Percentiles rank a stretch among this genome's conserved stretches.
phyloP scores from a whole-genome alignment of 257 asterid genomes.

The Handroanthus guayacan region DNA sequence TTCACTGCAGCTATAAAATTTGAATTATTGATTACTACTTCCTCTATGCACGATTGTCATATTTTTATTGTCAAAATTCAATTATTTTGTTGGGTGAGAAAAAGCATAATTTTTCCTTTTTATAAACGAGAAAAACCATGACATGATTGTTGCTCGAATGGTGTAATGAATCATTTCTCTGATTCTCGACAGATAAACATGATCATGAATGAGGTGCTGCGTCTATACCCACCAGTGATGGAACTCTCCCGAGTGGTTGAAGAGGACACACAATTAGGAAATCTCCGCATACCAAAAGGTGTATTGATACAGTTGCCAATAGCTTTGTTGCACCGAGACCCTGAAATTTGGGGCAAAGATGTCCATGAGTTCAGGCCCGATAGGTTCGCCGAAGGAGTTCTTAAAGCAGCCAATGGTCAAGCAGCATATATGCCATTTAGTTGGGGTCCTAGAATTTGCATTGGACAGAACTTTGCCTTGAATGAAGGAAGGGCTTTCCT shows the following conservation, averaged over 20 bases:
- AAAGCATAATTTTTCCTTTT: neutral
- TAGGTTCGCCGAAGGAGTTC: constrained; percentile 41
- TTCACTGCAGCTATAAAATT: too few relatives aligned
- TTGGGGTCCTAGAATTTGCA: constrained; percentile 39
- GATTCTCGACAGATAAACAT: constrained; percentile 17
- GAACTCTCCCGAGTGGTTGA: neutral
- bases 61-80: too few relatives aligned
- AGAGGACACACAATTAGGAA: too few relatives aligned
- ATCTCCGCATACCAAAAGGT: constrained; percentile 27
- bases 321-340: constrained; percentile 11
- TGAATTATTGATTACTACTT: too few relatives aligned
- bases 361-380: constrained; percentile 38
- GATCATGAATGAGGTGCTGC: constrained; percentile 35
- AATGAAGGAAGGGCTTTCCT: neutral
- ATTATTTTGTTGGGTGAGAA: too few relatives aligned
- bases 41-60: too few relatives aligned
- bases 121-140: too few relatives aligned
- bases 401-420: constrained; percentile 30
- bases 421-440: constrained; percentile 35
- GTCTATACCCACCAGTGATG: constrained; percentile 31
- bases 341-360: constrained; percentile 42
- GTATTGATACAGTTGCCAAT: constrained; percentile 22
- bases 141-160: too few relatives aligned
- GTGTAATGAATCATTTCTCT: too few relatives aligned
- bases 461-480: constrained; percentile 39